Evolutionary conservation across 768 basidiomycete species (phyloP), one percentile per base, ranked within the genome.

Genomic region (Kondoa malvinella): DNA sequence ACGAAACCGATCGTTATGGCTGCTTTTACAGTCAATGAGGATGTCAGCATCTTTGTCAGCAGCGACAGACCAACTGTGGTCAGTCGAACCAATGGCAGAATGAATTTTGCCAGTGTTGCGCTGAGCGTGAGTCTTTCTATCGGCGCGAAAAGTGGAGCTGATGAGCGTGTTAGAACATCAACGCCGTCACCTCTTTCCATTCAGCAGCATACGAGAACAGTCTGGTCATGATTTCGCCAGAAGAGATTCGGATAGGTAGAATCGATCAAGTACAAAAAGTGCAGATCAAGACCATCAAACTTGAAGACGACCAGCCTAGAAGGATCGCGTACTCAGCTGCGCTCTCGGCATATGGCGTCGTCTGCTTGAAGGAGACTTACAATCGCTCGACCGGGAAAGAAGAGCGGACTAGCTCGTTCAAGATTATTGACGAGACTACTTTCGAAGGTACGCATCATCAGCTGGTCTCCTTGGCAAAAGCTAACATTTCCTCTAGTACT

Each of bases 251-350:
- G 61, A 82, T 94, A 58, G 90, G 89, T 4, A 78, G 78, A 3
- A 81, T 89, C 15, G 78, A 80, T 33, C 82, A 86, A 68, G 78
- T 89, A 14, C 83, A 87, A 70, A 88, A 87, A 76, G 80, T 91
- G 76, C 87, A 92, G 72, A 84, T 92, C 59, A 84, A 85, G 67
- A 83, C 88, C 34, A 78, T 89, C 31, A 80, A 83, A 29, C 78
- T 92, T 12, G 89, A 88, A 1, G 78, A 82, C 30, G 84, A 88
- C 67, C 83, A 83, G 73, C 91, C 91, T 1, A 81, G 82, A 3
- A 79, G 82, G 34, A 83, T 95, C 50, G 81, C 81, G 1, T 80
- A 92, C 74, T 81, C 84, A 65, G 79, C 82, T 0, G 73, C 73
- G 2, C 76, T 81, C 65, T 82, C 81, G 66, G 78, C 80, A 0